These are phyloP conservation scores for Mortierella sp. DNA, from an alignment of 371 early-diverging fungal species.

Conservation along the genomic window DNA sequence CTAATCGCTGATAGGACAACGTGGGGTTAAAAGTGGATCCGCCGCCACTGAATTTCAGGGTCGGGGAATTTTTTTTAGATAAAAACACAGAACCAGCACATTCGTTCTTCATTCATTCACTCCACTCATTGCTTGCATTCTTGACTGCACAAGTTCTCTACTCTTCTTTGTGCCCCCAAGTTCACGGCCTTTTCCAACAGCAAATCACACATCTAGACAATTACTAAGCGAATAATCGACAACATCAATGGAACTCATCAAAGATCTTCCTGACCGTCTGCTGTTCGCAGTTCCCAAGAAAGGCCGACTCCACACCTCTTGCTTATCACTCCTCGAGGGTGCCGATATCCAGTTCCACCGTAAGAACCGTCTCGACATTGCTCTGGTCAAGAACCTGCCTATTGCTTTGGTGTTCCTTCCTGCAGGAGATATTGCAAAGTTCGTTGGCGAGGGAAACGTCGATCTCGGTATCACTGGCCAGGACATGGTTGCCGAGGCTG, in stretches of 20 bases:
- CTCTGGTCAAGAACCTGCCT: conserved; percentile 92
- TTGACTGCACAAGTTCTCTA: too few species aligned
- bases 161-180: too few species aligned
- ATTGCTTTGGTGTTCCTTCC: conserved; percentile 95
- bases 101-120: too few species aligned
- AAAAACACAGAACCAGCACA: too few species aligned
- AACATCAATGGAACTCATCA: conserved; percentile 76
- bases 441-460: conserved; percentile 94
- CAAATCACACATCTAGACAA: too few species aligned
- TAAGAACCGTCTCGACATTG: conserved; percentile 95
- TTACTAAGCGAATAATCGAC: too few species aligned
- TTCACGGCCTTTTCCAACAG: too few species aligned
- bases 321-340: conserved; percentile 82
- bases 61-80: too few species aligned
- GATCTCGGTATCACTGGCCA: conserved; percentile 97
- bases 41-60: too few species aligned
- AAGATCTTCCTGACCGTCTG: conserved; percentile 79
- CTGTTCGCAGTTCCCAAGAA: conserved; percentile 98
- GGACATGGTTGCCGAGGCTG: conserved; percentile 91
- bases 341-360: conserved; percentile 95
- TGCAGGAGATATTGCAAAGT: conserved; percentile 95
- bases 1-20: too few species aligned
- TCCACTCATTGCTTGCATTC: too few species aligned
- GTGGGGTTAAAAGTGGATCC: too few species aligned
- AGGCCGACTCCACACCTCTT: conserved; percentile 93